Conservation (phyloP, 495 filamentous ascomycete species). For the Aspergillus mulundensis region DNA sequence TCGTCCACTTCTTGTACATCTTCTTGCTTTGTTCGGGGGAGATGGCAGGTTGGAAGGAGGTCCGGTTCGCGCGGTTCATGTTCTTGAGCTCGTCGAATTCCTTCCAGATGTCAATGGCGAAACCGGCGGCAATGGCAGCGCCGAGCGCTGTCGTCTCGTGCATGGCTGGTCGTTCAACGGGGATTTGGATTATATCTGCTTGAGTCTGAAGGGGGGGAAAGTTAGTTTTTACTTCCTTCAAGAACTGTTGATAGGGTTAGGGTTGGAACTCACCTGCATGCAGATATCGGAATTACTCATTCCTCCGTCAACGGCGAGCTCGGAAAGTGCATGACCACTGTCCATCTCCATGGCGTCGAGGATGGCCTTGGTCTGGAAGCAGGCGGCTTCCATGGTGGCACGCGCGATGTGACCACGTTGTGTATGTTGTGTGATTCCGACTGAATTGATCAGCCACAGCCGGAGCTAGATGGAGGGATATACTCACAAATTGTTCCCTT, state of each 20-base stretch:
- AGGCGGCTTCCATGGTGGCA: conserved; percentile 90
- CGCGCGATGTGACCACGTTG: conserved; percentile 87
- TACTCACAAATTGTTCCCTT: conserved; percentile 79
- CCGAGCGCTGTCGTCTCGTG: conserved; percentile 90
- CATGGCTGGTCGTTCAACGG: conserved; percentile 84
- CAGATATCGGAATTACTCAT: conserved; percentile 91
- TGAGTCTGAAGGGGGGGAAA: conserved; percentile 56
- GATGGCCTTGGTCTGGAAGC: conserved; percentile 93
- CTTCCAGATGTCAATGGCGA: conserved; percentile 80
- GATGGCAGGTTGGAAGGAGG: conserved; percentile 67
- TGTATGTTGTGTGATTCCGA: conserved; percentile 91
- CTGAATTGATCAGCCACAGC: conserved; percentile 28
- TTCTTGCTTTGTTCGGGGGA: conserved; percentile 52
- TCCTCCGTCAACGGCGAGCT: conserved; percentile 86
- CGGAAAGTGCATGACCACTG: conserved; percentile 68
- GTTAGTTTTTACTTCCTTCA: conserved; percentile 22
- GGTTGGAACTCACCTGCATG: conserved; percentile 69
- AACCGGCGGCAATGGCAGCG: conserved; percentile 90
- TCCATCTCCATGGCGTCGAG: conserved; percentile 94
- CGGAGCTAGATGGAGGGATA: not conserved
- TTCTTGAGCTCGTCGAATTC: conserved; percentile 72
- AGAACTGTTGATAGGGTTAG: not conserved
- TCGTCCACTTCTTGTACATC: conserved; percentile 78
- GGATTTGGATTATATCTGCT: conserved; percentile 85
- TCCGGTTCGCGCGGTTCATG: conserved; percentile 72